phyloP scores from a whole-genome alignment of 1,284 basidiomycete genomes.

The Golubevia pallescens region DNA sequence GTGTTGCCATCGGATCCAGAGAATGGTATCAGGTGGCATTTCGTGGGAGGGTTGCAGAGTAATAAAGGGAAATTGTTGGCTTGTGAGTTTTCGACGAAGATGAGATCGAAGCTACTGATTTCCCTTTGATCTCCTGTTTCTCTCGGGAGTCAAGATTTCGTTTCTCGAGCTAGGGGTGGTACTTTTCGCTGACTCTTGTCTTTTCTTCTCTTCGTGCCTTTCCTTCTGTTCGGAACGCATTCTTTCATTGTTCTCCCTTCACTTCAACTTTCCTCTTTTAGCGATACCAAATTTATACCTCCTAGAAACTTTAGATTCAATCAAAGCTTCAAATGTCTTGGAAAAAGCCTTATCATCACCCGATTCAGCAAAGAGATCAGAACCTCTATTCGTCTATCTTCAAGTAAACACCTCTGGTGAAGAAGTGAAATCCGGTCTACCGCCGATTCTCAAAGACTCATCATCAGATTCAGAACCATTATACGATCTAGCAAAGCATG shows the following conservation, averaged over 20 bases:
- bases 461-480: constrained; percentile 9
- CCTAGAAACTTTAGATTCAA: constrained; percentile 57
- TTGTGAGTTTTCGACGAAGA: no score
- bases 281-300: constrained; percentile 56
- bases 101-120: no score
- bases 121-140: no score
- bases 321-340: constrained; percentile 51
- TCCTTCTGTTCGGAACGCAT: no score
- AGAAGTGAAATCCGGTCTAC: constrained; percentile 50
- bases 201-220: no score
- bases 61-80: constrained; percentile 94
- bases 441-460: constrained; percentile 21
- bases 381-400: constrained; percentile 50
- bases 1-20: constrained; percentile 36
- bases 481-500: constrained; percentile 33
- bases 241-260: no score
- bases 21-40: constrained; percentile 79
- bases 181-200: no score
- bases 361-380: constrained; percentile 25
- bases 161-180: no score
- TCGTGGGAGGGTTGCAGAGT: constrained; percentile 90
- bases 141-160: no score
- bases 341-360: constrained; percentile 48
- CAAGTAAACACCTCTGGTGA: constrained; percentile 62
- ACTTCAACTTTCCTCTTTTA: no score